Evolutionary conservation across 495 filamentous ascomycete genomes (phyloP), one percentile per base, ranked within the genome.

Genomic region (Neurospora hispaniola): DNA sequence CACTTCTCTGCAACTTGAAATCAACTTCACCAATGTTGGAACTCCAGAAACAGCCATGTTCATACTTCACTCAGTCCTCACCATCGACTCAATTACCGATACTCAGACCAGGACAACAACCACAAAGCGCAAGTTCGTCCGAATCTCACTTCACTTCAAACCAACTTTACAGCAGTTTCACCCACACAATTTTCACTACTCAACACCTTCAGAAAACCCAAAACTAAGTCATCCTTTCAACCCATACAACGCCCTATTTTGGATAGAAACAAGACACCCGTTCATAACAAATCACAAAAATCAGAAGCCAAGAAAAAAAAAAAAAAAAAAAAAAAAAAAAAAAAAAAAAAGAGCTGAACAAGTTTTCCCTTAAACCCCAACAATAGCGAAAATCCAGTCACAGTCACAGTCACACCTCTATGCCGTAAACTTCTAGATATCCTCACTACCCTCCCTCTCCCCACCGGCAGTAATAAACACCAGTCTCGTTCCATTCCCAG

Each of bases 401-500:
- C 20, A 54, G 20, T 27, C 46, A 54, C 46, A 1, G 0, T 23
- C 46, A 20, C 46, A 4, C 20, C 46, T 54, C 46, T 54, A 54
- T 11, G 11, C 8, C 46, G 8, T 23, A 76, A 39, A 66, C 70
- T 7, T 71, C 77, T 69, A 79, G 42, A 75, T 5, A 42, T 80
- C 79, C 41, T 73, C 35, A 74, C 78, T 80, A 2, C 73, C 79
- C 23, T 82, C 80, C 70, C 76, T 80, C 76, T 76, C 83, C 20
- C 73, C 82, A 23, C 77, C 80, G 2, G 84, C 79, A 4, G 84
- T 85, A 73, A 89, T 82, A 70, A 98, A 98, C 35, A 98, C 89
- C 71, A 99, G 85, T 70, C 94, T 88, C 8, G 91, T 93, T 12
- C 94, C 94, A 74, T 94, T 91, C 59, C 90, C 92, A 69, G 91